Evolutionary conservation across 140 eudicot species (phyloP).

Genomic region (Stevia rebaudiana): DNA sequence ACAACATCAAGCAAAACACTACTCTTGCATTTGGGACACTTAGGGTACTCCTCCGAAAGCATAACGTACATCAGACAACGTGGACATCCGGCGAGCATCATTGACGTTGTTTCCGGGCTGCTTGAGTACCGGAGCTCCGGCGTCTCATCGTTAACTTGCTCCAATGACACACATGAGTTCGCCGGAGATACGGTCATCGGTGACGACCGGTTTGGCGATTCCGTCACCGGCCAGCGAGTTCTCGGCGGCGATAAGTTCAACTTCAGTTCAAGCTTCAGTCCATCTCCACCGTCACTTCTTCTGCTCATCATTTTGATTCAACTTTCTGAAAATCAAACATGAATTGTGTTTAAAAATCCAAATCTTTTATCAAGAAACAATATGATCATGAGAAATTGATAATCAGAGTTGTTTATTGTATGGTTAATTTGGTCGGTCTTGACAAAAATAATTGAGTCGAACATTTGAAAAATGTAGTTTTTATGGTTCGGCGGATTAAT

Average conservation of each 20-base stretch:
- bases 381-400: constrained; percentile 13
- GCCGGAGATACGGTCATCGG: constrained; percentile 50
- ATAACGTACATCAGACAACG: constrained; percentile 85
- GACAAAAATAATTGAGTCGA: no score
- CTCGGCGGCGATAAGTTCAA: constrained; percentile 62
- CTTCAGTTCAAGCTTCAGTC: constrained; percentile 52
- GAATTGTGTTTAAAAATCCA: constrained; percentile 2
- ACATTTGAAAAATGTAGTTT: no score
- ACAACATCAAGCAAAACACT: constrained; percentile 65
- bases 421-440: no score
- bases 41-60: constrained; percentile 65
- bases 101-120: constrained; percentile 59
- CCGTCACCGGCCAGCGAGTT: constrained; percentile 29
- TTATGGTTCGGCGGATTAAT: no score
- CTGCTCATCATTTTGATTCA: constrained; percentile 32
- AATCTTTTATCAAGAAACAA: constrained; percentile 8
- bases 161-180: constrained; percentile 86
- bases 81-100: constrained; percentile 88
- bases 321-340: constrained; percentile 12
- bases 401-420: no score
- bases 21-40: constrained; percentile 87
- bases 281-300: constrained; percentile 35
- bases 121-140: constrained; percentile 34
- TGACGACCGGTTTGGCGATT: constrained; percentile 50
- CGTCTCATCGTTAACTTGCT: constrained; percentile 32